Evolutionary conservation across 805 yeast genomes (phyloP).

Genomic region (Maudiozyma turicensis): DNA sequence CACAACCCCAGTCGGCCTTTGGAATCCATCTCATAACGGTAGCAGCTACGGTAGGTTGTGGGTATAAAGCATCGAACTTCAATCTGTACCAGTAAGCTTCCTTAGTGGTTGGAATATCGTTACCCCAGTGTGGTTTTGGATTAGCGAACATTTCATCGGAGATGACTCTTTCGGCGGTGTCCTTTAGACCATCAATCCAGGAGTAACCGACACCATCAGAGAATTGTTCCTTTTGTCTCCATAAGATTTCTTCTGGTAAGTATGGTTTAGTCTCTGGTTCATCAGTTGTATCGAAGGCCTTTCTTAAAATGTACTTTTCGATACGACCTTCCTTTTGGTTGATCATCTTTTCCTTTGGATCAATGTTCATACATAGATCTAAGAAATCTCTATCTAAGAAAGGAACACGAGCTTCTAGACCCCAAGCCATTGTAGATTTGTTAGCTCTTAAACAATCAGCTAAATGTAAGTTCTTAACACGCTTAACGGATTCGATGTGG

Average conservation of each 20-base stretch:
- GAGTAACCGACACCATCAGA: conserved; percentile 99
- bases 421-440: conserved; percentile 99
- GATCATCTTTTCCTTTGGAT: conserved; percentile 87
- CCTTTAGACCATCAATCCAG: conserved; percentile 97
- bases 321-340: conserved; percentile 60
- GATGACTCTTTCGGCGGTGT: conserved; percentile 78
- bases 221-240: conserved; percentile 99
- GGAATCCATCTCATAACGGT: conserved; percentile 99
- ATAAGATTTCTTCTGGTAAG: conserved; percentile 90
- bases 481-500: conserved; percentile 90
- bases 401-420: conserved; percentile 98
- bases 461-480: conserved; percentile 94
- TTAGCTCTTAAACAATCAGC: conserved; percentile 98
- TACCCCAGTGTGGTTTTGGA: conserved; percentile 96
- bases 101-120: conserved; percentile 89
- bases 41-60: conserved; percentile 81
- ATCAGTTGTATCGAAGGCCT: conserved; percentile 91
- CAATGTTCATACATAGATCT: conserved; percentile 87
- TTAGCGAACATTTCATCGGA: conserved; percentile 82
- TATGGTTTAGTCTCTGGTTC: conserved; percentile 73
- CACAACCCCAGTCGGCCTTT: conserved; percentile 99
- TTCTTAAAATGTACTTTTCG: conserved; percentile 93
- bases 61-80: conserved; percentile 90
- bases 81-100: conserved; percentile 99
- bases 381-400: conserved; percentile 92